Conservation (phyloP, 73 alveolate species). For the Paramecium biaurelia region DNA sequence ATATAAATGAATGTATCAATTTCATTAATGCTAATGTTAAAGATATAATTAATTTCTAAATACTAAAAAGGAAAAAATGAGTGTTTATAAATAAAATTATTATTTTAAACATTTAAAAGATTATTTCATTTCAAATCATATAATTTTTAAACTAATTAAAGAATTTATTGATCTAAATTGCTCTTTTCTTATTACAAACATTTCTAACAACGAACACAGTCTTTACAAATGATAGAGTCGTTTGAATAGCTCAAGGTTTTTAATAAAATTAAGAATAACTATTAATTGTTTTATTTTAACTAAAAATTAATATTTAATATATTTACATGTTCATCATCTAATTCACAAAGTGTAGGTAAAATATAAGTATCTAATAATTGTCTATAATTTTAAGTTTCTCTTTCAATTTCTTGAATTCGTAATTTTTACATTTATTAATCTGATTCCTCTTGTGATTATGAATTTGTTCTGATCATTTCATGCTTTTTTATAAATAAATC, state of each 20-base stretch:
- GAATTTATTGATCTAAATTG: not conserved
- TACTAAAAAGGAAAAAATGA: too few species aligned
- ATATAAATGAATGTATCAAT: too few species aligned
- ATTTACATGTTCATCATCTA: not conserved
- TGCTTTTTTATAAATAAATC: not conserved
- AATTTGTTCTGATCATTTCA: not conserved
- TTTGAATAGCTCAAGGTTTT: not conserved
- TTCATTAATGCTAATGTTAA: too few species aligned
- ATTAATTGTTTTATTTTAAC: not conserved
- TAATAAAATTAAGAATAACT: not conserved
- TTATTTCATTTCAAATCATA: not conserved
- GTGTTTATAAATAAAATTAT: not conserved
- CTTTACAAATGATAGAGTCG: not conserved
- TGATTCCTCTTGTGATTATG: not conserved
- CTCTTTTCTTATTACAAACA: not conserved
- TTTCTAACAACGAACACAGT: not conserved
- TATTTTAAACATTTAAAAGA: not conserved
- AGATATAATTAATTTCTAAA: too few species aligned
- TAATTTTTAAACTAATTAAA: not conserved
- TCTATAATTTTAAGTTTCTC: constrained; percentile 11
- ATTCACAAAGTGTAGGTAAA: not conserved
- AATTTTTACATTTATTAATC: not conserved
- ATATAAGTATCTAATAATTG: constrained; percentile 12
- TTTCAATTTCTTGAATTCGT: not conserved
- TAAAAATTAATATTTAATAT: not conserved